Percentiles rank a stretch among this genome's conserved stretches.
Conservation (phyloP, 2,329 filamentous ascomycete species). For the Ascocoryne sarcoides region DNA sequence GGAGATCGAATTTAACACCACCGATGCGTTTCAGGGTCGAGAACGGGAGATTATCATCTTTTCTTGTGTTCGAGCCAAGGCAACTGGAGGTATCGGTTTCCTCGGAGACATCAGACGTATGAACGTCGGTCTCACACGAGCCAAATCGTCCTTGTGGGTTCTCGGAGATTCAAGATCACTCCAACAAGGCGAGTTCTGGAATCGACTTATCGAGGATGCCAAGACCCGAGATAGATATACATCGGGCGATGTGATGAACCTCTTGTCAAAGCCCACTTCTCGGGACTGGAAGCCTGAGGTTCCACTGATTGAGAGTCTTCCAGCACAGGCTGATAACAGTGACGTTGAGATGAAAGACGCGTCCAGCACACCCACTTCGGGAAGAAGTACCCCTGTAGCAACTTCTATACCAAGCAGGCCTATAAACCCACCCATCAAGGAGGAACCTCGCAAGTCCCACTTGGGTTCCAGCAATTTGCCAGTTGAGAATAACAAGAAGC, state of each 20-base stretch:
- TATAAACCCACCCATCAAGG: conserved; percentile 1
- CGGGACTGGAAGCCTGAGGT: conserved; percentile 6
- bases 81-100: conserved; percentile 95
- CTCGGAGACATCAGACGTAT: conserved; percentile 96
- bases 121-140: conserved; percentile 96
- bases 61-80: conserved; percentile 88
- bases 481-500: conserved; percentile 8
- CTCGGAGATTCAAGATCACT: conserved; percentile 85
- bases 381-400: conserved; percentile 1
- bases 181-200: conserved; percentile 85
- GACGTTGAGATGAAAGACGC: conserved; percentile 20
- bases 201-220: conserved; percentile 74
- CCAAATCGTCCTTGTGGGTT: conserved; percentile 94
- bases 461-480: neutral
- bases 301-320: neutral
- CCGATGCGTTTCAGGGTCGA: conserved; percentile 92
- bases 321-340: conserved; percentile 1
- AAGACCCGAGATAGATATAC: conserved; percentile 68
- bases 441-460: conserved; percentile 4
- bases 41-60: conserved; percentile 99
- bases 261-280: conserved; percentile 41
- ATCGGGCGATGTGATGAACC: conserved; percentile 48
- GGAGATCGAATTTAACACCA: conserved; percentile 94
- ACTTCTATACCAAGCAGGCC: conserved; percentile 1
- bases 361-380: conserved; percentile 6